These are phyloP conservation scores for Elsinoe batatas DNA, from an alignment of 2,329 filamentous ascomycete genomes.

Conservation along the genomic window DNA sequence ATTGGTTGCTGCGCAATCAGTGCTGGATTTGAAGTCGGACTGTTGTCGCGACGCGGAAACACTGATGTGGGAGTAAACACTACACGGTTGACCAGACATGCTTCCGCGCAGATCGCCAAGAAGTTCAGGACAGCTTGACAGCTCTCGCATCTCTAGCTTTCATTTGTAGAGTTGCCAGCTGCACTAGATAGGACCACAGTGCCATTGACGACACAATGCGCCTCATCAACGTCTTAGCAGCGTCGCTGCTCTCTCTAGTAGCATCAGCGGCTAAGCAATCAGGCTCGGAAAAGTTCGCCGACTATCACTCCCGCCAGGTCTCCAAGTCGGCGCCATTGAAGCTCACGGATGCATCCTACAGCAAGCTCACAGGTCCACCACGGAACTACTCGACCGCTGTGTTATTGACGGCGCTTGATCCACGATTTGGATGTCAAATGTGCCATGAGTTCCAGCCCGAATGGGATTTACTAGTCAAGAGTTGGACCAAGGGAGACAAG, in stretches of 20 bases:
- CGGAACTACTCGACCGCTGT: constrained; percentile 77
- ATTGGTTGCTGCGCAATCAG: background rate
- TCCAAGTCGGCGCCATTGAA: constrained; percentile 55
- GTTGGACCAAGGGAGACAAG: constrained; percentile 81
- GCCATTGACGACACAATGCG: constrained; percentile 49
- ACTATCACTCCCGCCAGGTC: constrained; percentile 59
- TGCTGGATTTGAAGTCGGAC: background rate
- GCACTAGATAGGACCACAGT: background rate
- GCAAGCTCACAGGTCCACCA: constrained; percentile 62
- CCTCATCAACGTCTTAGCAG: constrained; percentile 53
- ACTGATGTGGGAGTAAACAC: background rate
- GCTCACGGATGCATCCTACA: constrained; percentile 67
- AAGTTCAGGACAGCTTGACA: constrained; percentile 13
- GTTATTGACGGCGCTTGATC: constrained; percentile 76
- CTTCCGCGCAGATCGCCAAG: background rate
- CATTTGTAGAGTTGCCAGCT: too few species aligned
- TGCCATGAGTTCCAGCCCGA: constrained; percentile 90
- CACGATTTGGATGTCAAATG: constrained; percentile 72
- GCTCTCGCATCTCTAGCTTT: background rate
- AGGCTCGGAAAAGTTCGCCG: constrained; percentile 53
- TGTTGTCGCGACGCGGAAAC: background rate
- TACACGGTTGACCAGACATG: background rate
- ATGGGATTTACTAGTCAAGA: constrained; percentile 77
- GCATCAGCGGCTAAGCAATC: constrained; percentile 57
- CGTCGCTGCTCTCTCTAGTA: constrained; percentile 48